Conservation (phyloP, 2,329 filamentous ascomycete species). For the Fusarium sp. region DNA sequence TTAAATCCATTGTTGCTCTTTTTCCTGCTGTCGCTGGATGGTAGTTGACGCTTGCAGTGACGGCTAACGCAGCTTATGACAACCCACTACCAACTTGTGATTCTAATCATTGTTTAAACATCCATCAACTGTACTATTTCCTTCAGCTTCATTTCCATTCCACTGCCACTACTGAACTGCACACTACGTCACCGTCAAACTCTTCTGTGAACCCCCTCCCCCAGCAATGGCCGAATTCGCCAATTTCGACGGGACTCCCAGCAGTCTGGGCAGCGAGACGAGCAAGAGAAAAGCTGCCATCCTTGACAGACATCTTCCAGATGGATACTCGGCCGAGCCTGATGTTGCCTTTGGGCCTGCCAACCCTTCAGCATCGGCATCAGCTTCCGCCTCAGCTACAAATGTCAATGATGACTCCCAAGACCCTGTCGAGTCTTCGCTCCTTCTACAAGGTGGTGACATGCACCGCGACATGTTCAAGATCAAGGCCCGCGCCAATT, state of each 20-base stretch:
- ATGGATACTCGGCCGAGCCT: slow-evolving; percentile 54
- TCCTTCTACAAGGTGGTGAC: slow-evolving; percentile 79
- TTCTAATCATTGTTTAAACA: slow-evolving; percentile 5
- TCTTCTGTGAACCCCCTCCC: slow-evolving; percentile 4
- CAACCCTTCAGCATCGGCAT: slow-evolving; percentile 18
- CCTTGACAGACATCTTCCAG: slow-evolving; percentile 53
- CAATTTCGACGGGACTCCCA: slow-evolving; percentile 43
- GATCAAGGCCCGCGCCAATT: slow-evolving; percentile 68
- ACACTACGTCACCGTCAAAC: slow-evolving; percentile 29
- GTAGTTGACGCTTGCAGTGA: slow-evolving; percentile 26
- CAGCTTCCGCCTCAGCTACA: slow-evolving; percentile 31
- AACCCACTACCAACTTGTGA: slow-evolving; percentile 1
- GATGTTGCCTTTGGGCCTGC: slow-evolving; percentile 48
- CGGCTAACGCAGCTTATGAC: slow-evolving; percentile 24
- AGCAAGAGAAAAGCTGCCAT: slow-evolving; percentile 51
- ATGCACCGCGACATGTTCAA: slow-evolving; percentile 83
- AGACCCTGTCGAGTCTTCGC: slow-evolving; percentile 67
- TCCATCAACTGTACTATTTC: slow-evolving; percentile 1
- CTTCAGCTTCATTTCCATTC: slow-evolving; percentile 5
- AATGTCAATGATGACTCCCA: slow-evolving; percentile 31
- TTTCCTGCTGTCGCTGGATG: slow-evolving; percentile 12
- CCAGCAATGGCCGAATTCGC: slow-evolving; percentile 46
- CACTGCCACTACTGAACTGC: background rate
- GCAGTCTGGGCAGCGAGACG: slow-evolving; percentile 45
- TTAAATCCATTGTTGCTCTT: slow-evolving; percentile 10